Evolutionary conservation across 2,329 filamentous ascomycete genomes (phyloP), one percentile per base, ranked within the genome.

Genomic region (Lachnum nothofagi): DNA sequence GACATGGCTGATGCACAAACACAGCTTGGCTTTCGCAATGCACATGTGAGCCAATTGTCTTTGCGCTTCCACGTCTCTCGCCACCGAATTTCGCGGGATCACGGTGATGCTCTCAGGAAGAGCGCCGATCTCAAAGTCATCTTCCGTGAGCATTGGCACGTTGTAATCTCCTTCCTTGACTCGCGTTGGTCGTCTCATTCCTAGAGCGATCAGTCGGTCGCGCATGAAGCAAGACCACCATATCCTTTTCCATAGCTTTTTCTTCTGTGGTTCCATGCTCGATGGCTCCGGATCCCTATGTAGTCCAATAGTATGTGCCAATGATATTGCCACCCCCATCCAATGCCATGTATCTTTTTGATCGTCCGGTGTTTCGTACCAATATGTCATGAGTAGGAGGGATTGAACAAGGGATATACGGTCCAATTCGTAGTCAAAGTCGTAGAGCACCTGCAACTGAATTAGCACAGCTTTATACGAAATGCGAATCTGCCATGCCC

Each of bases 201-300:
- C 91, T 10, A 97, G 73, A 2, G 91, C 91, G 55, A 96, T 90
- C 35, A 96, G 77, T 42, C 91, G 86, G 68, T 97, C 91, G 46
- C 91, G 85, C 82, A 95, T 95, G 64, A 95, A 95, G 55, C 88
- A 94, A 25, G 88, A 95, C 91, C 91, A 97, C 91, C 91, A 97
- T 59, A 96, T 93, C 45, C 91, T 79, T 71, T 95, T 95, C 87
- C 91, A 95, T 43, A 96, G 72, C 62, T 83, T 88, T 64, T 90
- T 86, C 62, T 87, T 85, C 45, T 80, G 76, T 3, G 72, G 68
- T 33, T 86, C 78, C 79, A 95, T 88, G 59, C 80, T 83, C 7
- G 87, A 89, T 49, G 83, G 85, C 24, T 79, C 79, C 2, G 90
- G 89, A 61, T 95, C 88, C 54, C 91, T 86, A 68, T 97, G 90